Percentiles rank a stretch among this genome's conserved stretches.
Evolutionary conservation across 2,329 filamentous ascomycete genomes (phyloP).

Genomic region (Aureobasidium sp.): DNA sequence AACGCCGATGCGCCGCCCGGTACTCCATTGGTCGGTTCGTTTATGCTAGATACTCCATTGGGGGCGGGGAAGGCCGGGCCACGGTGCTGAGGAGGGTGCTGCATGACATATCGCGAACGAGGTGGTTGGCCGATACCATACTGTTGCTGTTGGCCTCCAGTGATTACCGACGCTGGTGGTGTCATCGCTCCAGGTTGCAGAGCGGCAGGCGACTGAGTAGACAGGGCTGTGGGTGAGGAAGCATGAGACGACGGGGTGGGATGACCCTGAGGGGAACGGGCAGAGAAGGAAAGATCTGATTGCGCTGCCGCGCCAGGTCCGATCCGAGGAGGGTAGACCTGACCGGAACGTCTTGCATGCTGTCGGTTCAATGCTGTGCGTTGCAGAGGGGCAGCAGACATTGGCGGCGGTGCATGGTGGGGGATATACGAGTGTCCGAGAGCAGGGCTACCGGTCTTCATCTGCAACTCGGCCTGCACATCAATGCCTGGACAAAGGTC

Average conservation of each 20-base stretch:
- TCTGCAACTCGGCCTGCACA: constrained; percentile 88
- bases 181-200: constrained; percentile 52
- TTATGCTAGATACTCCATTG: constrained; percentile 29
- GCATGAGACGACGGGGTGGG: constrained; percentile 75
- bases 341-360: constrained; percentile 27
- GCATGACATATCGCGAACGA: constrained; percentile 32
- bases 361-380: constrained; percentile 74
- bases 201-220: constrained; percentile 53
- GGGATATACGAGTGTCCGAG: constrained; percentile 57
- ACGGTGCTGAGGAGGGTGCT: constrained; percentile 29
- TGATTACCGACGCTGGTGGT: constrained; percentile 47
- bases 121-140: constrained; percentile 33
- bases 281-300: constrained; percentile 25
- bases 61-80: constrained; percentile 20
- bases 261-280: constrained; percentile 64
- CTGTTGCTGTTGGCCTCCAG: constrained; percentile 39
- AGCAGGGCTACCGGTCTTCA: constrained; percentile 83
- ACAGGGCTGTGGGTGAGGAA: constrained; percentile 52
- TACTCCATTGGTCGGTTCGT: constrained; percentile 19
- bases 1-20: constrained; percentile 42
- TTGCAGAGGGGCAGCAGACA: constrained; percentile 60
- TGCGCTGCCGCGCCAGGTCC: constrained; percentile 6
- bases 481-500: constrained; percentile 62
- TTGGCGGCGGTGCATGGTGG: constrained; percentile 37
- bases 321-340: constrained; percentile 28